Base-by-base conservation (phyloP, 140 eudicot species). In the Oenanthe javanica region DNA sequence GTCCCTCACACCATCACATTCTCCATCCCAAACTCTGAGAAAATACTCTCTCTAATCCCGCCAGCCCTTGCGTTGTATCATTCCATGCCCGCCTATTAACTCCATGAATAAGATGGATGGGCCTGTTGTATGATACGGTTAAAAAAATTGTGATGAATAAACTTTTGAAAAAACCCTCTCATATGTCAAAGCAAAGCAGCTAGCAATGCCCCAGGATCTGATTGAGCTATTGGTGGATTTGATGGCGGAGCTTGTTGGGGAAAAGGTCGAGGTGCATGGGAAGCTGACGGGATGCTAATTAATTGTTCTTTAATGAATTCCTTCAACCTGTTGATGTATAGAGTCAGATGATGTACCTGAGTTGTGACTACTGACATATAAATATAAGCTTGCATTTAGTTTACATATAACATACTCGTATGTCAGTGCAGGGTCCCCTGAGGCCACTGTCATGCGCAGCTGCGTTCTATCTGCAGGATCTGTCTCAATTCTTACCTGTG, bases 401-500 rank as follows among this genome's bases (percentile, higher is more conserved):
- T 49, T 63, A 83, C 89, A 21, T 23, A 61, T n/a, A n/a, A 61
- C 70, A 61, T 93, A 93, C 98, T 93, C 98, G 14, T 82, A 90
- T 55, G 98, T 93, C 57, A 93, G 89, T 2, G 92, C 79, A 42
- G 98, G 97, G 81, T 96, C 98, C 79, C 97, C 99, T 4, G 98
- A 88, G 64, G 96, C 99, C 40, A 91, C 88, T 25, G 99, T 93
- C 96, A 96, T 89, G 59, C 99, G 96, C 82, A 96, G 88, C 82
- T 96, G 99, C 40, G 97, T 91, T 89, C 98, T 88, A 82, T 96
- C 99, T 79, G 99, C 98, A 46, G 99, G 99, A 86, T 96, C 99
- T 48, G 99, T 93, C 89, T 96, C 98, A 77, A 91, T 86, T 87
- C 98, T 87, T 75, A 87, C 78, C 97, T 93, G 96, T 49, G 54